Conservation (phyloP, 345 rosid species). For the Anacardium occidentale region DNA sequence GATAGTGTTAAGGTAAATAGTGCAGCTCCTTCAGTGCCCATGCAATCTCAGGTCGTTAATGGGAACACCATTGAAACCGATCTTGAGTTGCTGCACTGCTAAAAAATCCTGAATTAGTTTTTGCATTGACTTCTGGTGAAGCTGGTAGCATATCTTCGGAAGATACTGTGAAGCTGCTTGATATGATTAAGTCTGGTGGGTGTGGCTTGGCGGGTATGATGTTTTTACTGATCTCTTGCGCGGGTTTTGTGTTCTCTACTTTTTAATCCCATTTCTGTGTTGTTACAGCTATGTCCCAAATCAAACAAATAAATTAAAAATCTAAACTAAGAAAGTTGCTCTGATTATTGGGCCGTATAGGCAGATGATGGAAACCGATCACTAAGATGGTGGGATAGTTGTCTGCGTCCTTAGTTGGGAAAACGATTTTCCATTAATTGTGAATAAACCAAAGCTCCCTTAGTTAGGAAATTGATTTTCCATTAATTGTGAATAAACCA, state of each 20-base stretch:
- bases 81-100: slow-evolving; percentile 87
- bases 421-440: not conserved
- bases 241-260: not conserved
- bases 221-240: slow-evolving; percentile 18
- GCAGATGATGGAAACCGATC: not conserved
- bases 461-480: too few relatives aligned
- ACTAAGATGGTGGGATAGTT: not conserved
- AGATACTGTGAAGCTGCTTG: slow-evolving; percentile 80
- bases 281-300: slow-evolving; percentile 4
- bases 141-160: slow-evolving; percentile 56
- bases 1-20: slow-evolving; percentile 35
- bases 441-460: not conserved
- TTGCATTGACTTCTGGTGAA: slow-evolving; percentile 86
- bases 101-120: slow-evolving; percentile 85
- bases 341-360: too few relatives aligned
- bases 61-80: slow-evolving; percentile 61
- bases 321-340: not conserved
- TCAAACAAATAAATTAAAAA: not conserved
- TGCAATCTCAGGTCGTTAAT: slow-evolving; percentile 35
- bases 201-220: slow-evolving; percentile 28
- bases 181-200: slow-evolving; percentile 65
- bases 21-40: slow-evolving; percentile 31
- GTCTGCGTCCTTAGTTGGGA: not conserved
- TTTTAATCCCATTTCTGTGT: slow-evolving; percentile 14
- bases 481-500: not conserved